A percentile compares a stretch with the other conserved stretches of the same genome.
These are phyloP conservation scores for Ceratobasidium sp. DNA, from an alignment of 1,284 basidiomycete genomes.

Conservation along the genomic window DNA sequence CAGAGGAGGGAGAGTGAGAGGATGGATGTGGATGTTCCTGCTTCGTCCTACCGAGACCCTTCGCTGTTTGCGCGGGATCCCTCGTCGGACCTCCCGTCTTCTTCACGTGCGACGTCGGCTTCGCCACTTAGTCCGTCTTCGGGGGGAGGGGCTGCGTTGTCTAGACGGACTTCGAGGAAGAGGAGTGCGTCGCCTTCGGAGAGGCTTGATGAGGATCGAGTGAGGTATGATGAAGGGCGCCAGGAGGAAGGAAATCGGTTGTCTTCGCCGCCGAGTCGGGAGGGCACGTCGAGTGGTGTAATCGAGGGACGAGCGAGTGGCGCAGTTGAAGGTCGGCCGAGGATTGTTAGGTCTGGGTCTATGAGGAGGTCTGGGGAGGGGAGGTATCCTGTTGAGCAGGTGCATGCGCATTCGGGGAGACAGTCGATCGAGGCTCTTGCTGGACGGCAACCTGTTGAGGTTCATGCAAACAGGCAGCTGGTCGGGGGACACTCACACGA, in stretches of 20 bases:
- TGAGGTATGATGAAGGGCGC: neutral
- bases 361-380: too few species aligned
- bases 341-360: too few species aligned
- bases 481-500: neutral
- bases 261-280: conserved; percentile 27
- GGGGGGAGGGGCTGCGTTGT: conserved; percentile 10
- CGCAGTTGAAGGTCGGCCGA: neutral
- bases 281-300: conserved; percentile 31
- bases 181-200: conserved; percentile 26
- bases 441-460: too few species aligned
- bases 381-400: too few species aligned
- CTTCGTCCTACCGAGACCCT: neutral
- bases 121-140: conserved; percentile 26
- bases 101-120: neutral
- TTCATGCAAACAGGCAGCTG: too few species aligned
- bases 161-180: conserved; percentile 25
- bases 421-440: neutral
- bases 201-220: neutral
- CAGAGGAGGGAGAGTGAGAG: neutral
- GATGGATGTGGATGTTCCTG: neutral
- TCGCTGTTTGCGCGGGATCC: too few species aligned
- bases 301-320: neutral
- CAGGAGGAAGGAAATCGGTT: neutral
- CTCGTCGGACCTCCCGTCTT: neutral
- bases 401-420: too few species aligned